These are phyloP conservation scores for Geotrichum macrosporum DNA, from an alignment of 1,139 yeast genomes.

Conservation along the genomic window DNA sequence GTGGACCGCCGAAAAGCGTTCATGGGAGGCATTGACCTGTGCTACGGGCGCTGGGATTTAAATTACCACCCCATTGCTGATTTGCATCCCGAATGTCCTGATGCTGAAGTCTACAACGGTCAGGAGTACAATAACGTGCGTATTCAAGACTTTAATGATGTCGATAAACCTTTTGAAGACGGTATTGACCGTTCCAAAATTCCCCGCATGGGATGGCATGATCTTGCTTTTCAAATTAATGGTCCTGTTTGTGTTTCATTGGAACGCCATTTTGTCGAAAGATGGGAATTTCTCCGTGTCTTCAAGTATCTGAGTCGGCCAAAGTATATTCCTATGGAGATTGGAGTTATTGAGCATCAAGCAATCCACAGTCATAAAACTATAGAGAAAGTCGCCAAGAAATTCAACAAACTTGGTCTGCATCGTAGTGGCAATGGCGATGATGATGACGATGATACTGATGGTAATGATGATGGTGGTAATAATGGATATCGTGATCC, in stretches of 20 bases:
- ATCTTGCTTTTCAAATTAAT: constrained; percentile 23
- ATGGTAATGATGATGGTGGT: too few relatives aligned
- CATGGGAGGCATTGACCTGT: constrained; percentile 59
- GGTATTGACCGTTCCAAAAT: constrained; percentile 21
- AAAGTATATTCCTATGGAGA: constrained; percentile 22
- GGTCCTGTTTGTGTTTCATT: constrained; percentile 25
- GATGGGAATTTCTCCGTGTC: constrained; percentile 25
- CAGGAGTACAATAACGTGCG: constrained; percentile 25
- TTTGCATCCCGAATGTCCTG: constrained; percentile 22
- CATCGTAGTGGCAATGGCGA: constrained; percentile 1
- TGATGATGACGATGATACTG: too few relatives aligned
- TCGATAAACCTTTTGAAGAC: constrained; percentile 22
- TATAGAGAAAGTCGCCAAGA: constrained; percentile 9
- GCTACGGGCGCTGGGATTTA: constrained; percentile 60
- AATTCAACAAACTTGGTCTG: constrained; percentile 7
- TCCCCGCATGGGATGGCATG: constrained; percentile 27
- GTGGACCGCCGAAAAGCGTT: constrained; percentile 56
- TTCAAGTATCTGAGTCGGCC: constrained; percentile 24
- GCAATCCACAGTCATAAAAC: constrained; percentile 1
- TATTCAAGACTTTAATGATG: constrained; percentile 22
- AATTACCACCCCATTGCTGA: constrained; percentile 47
- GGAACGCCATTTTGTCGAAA: constrained; percentile 24
- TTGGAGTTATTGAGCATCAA: constrained; percentile 21
- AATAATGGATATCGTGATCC: too few relatives aligned
- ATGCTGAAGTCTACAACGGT: constrained; percentile 23